Conservation (phyloP, 331 rosid species). For the Quercus tomentella region DNA sequence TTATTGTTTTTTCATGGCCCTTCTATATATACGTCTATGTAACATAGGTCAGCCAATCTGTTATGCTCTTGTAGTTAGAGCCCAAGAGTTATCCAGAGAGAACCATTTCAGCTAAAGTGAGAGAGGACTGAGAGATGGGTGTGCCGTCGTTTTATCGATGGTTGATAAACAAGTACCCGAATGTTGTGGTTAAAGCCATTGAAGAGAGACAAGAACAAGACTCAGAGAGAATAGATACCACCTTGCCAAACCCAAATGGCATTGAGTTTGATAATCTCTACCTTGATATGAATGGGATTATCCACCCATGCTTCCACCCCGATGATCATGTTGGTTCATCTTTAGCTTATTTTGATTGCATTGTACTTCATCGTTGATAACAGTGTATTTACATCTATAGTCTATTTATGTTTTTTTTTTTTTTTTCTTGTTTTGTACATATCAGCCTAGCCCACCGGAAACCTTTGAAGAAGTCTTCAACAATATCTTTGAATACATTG, state of each 20-base stretch:
- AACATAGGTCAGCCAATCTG: too few species aligned
- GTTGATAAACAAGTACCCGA: slow-evolving; percentile 36
- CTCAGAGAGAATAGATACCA: neutral
- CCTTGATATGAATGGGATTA: slow-evolving; percentile 59
- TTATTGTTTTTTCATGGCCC: too few species aligned
- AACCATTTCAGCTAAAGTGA: too few species aligned
- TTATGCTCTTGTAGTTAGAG: too few species aligned
- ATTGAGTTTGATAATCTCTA: slow-evolving; percentile 46
- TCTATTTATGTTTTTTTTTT: neutral
- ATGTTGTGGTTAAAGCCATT: slow-evolving; percentile 1
- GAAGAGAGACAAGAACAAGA: neutral
- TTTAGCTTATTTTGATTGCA: neutral
- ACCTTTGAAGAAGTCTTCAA: slow-evolving; percentile 43
- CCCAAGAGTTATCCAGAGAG: too few species aligned
- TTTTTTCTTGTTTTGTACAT: neutral
- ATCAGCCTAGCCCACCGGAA: slow-evolving; percentile 4
- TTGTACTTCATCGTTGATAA: neutral
- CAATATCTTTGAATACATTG: slow-evolving; percentile 39
- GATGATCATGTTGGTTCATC: slow-evolving; percentile 10
- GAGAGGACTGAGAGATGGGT: slow-evolving; percentile 32
- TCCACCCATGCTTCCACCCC: slow-evolving; percentile 67
- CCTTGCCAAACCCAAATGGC: slow-evolving; percentile 26
- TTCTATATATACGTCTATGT: too few species aligned
- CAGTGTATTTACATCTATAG: neutral
- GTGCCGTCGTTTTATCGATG: slow-evolving; percentile 48